Evolutionary conservation across 148 eudicot species (phyloP).

Genomic region (Oxyria digyna): DNA sequence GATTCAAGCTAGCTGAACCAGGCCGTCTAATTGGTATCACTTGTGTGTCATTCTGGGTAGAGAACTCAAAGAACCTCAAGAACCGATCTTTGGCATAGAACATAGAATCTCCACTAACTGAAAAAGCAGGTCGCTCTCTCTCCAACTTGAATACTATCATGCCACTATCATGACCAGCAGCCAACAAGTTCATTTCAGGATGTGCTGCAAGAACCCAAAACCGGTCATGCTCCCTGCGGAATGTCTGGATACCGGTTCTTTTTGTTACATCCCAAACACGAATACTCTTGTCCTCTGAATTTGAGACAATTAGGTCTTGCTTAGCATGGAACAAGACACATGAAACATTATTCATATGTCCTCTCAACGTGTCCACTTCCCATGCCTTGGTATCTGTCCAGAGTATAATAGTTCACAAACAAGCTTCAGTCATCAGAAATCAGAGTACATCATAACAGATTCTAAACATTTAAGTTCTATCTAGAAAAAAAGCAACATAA

Average conservation of each 20-base stretch:
- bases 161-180: slow-evolving; percentile 85
- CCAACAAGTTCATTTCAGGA: slow-evolving; percentile 77
- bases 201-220: slow-evolving; percentile 82
- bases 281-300: slow-evolving; percentile 88
- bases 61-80: slow-evolving; percentile 61
- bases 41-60: slow-evolving; percentile 65
- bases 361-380: slow-evolving; percentile 89
- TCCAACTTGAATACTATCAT: slow-evolving; percentile 85
- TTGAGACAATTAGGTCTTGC: slow-evolving; percentile 88
- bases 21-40: slow-evolving; percentile 73
- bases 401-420: slow-evolving; percentile 7
- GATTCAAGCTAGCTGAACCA: slow-evolving; percentile 64
- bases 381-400: slow-evolving; percentile 80
- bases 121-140: slow-evolving; percentile 92
- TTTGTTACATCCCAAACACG: slow-evolving; percentile 90
- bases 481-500: background rate
- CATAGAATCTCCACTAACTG: slow-evolving; percentile 68
- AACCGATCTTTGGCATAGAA: slow-evolving; percentile 82
- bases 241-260: slow-evolving; percentile 72
- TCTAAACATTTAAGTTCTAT: background rate
- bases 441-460: background rate
- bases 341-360: slow-evolving; percentile 85
- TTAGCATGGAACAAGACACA: slow-evolving; percentile 79
- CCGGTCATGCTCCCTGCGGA: slow-evolving; percentile 76
- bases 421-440: background rate